Conservation (phyloP, 495 filamentous ascomycete species). For the Penicillium subrubescens region DNA sequence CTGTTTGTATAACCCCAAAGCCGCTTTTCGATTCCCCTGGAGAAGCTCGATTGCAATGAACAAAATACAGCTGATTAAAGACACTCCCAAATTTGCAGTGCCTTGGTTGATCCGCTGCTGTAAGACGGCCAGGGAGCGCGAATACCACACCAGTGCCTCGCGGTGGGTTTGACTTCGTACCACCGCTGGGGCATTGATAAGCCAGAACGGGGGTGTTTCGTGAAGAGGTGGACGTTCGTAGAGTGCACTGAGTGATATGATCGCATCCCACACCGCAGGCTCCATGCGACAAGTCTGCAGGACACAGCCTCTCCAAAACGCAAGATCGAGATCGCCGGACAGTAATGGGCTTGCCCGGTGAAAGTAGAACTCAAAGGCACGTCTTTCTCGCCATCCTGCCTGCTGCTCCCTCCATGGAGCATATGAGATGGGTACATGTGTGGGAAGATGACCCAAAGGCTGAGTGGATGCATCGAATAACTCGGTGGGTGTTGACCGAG, state of each 20-base stretch:
- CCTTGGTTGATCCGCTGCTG: conserved; percentile 44
- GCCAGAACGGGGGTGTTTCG: conserved; percentile 13
- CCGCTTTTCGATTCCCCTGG: conserved; percentile 48
- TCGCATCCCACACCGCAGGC: conserved; percentile 62
- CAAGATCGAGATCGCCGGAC: conserved; percentile 49
- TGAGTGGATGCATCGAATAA: not conserved
- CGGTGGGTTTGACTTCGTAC: conserved; percentile 40
- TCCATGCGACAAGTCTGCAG: conserved; percentile 58
- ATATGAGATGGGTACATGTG: conserved; percentile 22
- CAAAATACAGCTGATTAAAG: conserved; percentile 52
- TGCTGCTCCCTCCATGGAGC: conserved; percentile 28
- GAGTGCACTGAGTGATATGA: conserved; percentile 55
- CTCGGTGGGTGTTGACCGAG: conserved; percentile 15
- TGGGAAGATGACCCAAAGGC: conserved; percentile 2
- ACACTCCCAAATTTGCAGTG: conserved; percentile 36
- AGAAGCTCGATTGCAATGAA: conserved; percentile 58
- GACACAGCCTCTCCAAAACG: conserved; percentile 59
- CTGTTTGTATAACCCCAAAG: conserved; percentile 44
- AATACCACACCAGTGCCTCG: conserved; percentile 44
- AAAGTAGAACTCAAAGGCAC: conserved; percentile 45
- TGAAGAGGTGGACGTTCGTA: conserved; percentile 42
- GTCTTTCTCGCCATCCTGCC: conserved; percentile 39
- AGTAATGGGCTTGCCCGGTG: conserved; percentile 32
- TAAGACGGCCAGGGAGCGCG: conserved; percentile 53
- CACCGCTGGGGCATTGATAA: conserved; percentile 25